Conservation (phyloP, 169 alveolate genomes). For the Plasmodium blacklocki region DNA sequence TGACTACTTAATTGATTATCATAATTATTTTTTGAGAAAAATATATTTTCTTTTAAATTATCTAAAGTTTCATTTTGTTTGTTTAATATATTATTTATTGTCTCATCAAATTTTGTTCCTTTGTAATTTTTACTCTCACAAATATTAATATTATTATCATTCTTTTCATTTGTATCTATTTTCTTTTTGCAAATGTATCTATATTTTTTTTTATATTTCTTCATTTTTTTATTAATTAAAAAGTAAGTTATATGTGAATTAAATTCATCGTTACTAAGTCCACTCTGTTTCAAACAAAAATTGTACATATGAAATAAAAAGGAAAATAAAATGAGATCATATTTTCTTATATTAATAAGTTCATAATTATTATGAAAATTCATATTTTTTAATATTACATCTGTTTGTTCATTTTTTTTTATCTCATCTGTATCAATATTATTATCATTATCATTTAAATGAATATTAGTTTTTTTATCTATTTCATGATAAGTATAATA, state of each 20-base stretch:
- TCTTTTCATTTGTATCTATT: background rate
- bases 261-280: conserved; percentile 38
- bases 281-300: conserved; percentile 57
- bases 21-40: background rate
- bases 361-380: background rate
- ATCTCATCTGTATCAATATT: no score
- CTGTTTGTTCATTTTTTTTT: no score
- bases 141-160: background rate
- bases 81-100: background rate
- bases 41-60: background rate
- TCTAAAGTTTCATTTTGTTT: background rate
- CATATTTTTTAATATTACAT: no score
- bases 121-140: background rate
- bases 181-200: conserved; percentile 8
- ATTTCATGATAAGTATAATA: background rate
- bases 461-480: background rate
- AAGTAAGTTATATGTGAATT: conserved; percentile 62
- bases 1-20: background rate
- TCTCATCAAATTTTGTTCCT: background rate
- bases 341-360: conserved; percentile 28
- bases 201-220: conserved; percentile 30
- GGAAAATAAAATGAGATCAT: conserved; percentile 21
- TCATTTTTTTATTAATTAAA: conserved; percentile 43
- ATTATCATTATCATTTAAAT: background rate
- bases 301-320: conserved; percentile 67